phyloP scores from a whole-genome alignment of 2,329 filamentous ascomycete species.

The Didymosphaeria variabile region DNA sequence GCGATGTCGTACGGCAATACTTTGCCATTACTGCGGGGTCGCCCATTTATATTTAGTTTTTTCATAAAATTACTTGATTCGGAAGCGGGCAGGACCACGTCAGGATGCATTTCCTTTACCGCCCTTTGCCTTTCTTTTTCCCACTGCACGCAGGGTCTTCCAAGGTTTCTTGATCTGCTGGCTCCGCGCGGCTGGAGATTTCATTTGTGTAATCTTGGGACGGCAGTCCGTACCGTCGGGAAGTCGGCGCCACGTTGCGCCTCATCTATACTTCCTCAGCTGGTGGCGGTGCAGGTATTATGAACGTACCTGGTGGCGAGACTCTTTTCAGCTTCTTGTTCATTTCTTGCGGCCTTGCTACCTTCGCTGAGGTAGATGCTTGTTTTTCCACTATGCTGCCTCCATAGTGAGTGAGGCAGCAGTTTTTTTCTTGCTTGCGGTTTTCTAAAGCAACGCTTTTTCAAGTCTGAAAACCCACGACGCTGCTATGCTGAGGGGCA shows the following conservation, averaged over 20 bases:
- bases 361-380: background rate
- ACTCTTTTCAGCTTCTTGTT: background rate
- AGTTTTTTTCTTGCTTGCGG: background rate
- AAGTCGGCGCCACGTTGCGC: background rate
- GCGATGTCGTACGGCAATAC: background rate
- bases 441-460: background rate
- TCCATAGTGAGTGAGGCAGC: background rate
- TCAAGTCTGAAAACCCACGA: constrained; percentile 1
- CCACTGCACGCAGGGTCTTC: background rate
- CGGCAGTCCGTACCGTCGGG: background rate
- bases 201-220: background rate
- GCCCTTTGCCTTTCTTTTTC: background rate
- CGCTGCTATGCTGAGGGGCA: constrained; percentile 1
- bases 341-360: background rate
- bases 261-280: background rate
- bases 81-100: background rate
- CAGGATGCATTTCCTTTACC: background rate
- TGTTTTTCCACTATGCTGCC: background rate
- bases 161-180: background rate
- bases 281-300: background rate
- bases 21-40: background rate
- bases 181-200: background rate
- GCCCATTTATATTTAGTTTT: background rate
- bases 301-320: background rate
- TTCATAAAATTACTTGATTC: background rate